Evolutionary conservation across 179 eudicot genomes (phyloP), one percentile per base, ranked within the genome.

Genomic region (Amaranthus tricolor): DNA sequence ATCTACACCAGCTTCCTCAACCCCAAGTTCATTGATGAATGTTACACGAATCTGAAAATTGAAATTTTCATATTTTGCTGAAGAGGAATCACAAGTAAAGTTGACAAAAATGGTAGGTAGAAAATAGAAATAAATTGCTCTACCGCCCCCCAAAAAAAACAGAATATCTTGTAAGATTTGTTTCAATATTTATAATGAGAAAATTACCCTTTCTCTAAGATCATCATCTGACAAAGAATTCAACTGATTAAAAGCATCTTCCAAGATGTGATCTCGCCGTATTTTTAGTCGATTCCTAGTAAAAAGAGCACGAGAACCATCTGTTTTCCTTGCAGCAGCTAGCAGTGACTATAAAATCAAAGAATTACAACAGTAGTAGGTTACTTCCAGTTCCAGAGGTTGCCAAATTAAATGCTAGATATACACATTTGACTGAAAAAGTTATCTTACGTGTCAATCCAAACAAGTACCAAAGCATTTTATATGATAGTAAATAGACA

Each of bases 1-100:
- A 78, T 95, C 99, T 68, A 95, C 91, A 61, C 99, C 99, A 75
- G 99, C 99, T 86, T 95, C 99, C 86, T 95, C 99, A 73, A 87
- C 99, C 76, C 99, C 99, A 72, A 95, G 87, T 82, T 95, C 99
- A 84, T 95, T 95, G 50, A 95, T 83, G 79, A 93, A 95, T 40
- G 93, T 86, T 40, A 95, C 85, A 51, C 99, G 99, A 70, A 95
- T 87, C 99, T 95, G 91, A 58, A 81, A 56, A 50, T 65, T 45
- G 21, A 40, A 57, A 75, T 52, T 15, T 9, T 48, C 40, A 24
- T 62, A 19, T 17, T 68, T 43, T 50, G 13, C 17, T 68, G 44
- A 74, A 24, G 43, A 17, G 47, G 40, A 45, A 66, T 47, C 20
- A 76, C 59, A 17, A 56, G 58, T 61, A 74, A 80, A 68, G 47